phyloP scores from a whole-genome alignment of 2,329 filamentous ascomycete genomes.

The Stagonosporopsis vannaccii region DNA sequence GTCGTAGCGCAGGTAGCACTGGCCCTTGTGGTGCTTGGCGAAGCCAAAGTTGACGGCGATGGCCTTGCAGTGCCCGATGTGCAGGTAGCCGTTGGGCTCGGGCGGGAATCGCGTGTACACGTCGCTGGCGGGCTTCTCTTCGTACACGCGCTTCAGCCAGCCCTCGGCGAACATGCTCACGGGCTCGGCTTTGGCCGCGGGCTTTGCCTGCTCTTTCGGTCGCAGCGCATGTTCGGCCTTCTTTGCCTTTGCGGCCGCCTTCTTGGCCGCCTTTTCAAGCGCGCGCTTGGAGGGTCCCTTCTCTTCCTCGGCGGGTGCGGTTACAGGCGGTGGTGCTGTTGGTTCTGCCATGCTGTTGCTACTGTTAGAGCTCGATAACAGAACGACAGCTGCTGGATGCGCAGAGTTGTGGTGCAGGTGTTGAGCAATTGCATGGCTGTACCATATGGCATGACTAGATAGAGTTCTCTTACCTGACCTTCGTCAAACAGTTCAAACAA shows the following conservation, averaged over 20 bases:
- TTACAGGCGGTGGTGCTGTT: slow-evolving; percentile 26
- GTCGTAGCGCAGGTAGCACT: slow-evolving; percentile 82
- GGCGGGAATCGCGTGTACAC: slow-evolving; percentile 60
- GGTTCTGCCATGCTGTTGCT: slow-evolving; percentile 35
- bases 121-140: slow-evolving; percentile 56
- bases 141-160: slow-evolving; percentile 59
- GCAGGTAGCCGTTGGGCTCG: slow-evolving; percentile 87
- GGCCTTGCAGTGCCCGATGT: slow-evolving; percentile 94
- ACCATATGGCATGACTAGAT: not conserved
- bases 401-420: not conserved
- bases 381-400: not conserved
- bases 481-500: not conserved
- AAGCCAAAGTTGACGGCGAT: slow-evolving; percentile 98
- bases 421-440: not conserved
- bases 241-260: slow-evolving; percentile 54
- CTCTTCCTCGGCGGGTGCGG: slow-evolving; percentile 32
- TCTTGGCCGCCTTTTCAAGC: slow-evolving; percentile 59
- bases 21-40: slow-evolving; percentile 80
- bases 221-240: slow-evolving; percentile 54
- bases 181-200: slow-evolving; percentile 38
- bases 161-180: slow-evolving; percentile 56
- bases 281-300: slow-evolving; percentile 57
- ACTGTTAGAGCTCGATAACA: slow-evolving; percentile 11
- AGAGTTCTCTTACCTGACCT: not conserved
- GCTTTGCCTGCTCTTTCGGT: slow-evolving; percentile 49